A percentile compares a stretch with the other conserved stretches of the same genome.
Evolutionary conservation across 164 flowering plant species (phyloP).

Genomic region (Nelumbo lutea): DNA sequence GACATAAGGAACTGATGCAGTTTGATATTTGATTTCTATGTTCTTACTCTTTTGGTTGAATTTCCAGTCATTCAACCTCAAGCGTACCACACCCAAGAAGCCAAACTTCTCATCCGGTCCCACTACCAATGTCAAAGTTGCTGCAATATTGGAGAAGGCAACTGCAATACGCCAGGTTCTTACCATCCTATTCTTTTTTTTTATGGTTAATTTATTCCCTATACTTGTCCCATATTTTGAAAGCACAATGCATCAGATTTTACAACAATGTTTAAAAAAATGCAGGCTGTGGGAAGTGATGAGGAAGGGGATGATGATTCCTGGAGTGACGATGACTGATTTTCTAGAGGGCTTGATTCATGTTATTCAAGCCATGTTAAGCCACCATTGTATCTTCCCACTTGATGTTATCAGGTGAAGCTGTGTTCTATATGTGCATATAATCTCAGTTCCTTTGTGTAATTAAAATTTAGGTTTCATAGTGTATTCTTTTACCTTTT

Average conservation of each 20-base stretch:
- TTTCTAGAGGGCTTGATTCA: neutral
- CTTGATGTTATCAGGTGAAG: neutral
- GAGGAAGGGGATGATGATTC: constrained; percentile 56
- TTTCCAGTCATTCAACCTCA: constrained; percentile 70
- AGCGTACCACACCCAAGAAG: constrained; percentile 51
- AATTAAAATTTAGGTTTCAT: constrained; percentile 7
- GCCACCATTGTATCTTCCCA: neutral
- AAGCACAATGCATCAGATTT: neutral
- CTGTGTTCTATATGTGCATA: constrained; percentile 13
- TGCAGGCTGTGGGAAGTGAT: constrained; percentile 54
- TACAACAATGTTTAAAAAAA: neutral
- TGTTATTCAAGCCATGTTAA: neutral
- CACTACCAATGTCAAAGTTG: constrained; percentile 47
- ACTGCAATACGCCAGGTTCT: constrained; percentile 87
- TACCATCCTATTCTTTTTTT: constrained; percentile 5
- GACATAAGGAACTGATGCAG: neutral
- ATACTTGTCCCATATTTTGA: neutral
- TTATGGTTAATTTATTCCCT: constrained; percentile 2
- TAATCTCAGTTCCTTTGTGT: constrained; percentile 7
- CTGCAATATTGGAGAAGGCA: constrained; percentile 84
- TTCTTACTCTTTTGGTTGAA: constrained; percentile 4
- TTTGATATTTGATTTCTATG: neutral
- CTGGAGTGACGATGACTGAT: neutral
- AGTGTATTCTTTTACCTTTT: neutral
- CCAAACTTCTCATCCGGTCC: constrained; percentile 29